Base-by-base conservation (phyloP, 257 asterid species). In the Solanum neorickii region DNA sequence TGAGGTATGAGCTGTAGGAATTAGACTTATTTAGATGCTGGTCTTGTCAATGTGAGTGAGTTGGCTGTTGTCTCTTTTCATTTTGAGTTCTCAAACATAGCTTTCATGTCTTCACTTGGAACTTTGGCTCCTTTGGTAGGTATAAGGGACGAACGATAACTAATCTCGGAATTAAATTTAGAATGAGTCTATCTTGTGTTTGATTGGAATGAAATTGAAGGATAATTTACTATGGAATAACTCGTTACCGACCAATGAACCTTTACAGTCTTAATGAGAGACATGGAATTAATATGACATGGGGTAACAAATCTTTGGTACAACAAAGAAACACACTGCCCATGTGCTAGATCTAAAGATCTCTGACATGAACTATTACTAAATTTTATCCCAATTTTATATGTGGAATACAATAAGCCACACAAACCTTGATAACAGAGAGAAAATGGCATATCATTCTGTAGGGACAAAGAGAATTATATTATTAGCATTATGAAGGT, bases 341-440 rank as follows among this genome's bases (percentile, higher is more conserved):
- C 98, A 92, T 93, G 88, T 94, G 93, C 83, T 42, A 90, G 93
- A 92, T 91, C 92, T 87, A 62, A 91, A 90, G 92, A 93, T 91
- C 90, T 91, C 90, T 89, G 92, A 83, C 93, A 89, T 88, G 86
- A 87, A 59, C 60, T 66, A 27, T 46, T 78, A 29, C 66, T 35
- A 46, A 78, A 78, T 14, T 78, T 21, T 5, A 39, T 74, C 14
- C 52, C 31, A 74, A 39, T 75, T 59, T 83, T 49, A 29, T 46
- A 74, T 75, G 66, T 76, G 82, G 75, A 87, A 23, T 20, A 80
- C 69, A 80, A 29, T 29, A 44, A 47, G 42, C 44, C 85, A 80
- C 68, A 47, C 20, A 20, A 7, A 52, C 68, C 42, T 16, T 15
- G 69, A 82, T 73, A 25, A 86, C 86, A 87, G 88, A 69, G 68